These are phyloP conservation scores for Zygosaccharomyces pseudorouxii DNA, from an alignment of 805 yeast species.

Conservation along the genomic window DNA sequence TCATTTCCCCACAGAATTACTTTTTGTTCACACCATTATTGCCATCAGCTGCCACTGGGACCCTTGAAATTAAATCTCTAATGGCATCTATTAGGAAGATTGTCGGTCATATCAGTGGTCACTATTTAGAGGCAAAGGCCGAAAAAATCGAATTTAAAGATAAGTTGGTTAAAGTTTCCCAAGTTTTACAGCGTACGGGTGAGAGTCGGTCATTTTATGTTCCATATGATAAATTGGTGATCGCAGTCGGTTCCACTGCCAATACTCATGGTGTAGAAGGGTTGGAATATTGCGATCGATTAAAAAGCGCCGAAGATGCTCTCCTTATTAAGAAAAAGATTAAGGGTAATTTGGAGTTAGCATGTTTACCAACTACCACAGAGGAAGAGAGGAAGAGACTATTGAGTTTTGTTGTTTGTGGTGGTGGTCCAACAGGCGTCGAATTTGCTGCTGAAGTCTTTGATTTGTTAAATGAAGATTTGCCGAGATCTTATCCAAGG, in stretches of 20 bases:
- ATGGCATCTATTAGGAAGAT: conserved; percentile 61
- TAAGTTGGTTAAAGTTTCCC: conserved; percentile 52
- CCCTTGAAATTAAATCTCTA: conserved; percentile 58
- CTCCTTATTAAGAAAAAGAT: conserved; percentile 50
- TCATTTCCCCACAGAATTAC: conserved; percentile 64
- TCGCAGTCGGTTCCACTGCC: conserved; percentile 65
- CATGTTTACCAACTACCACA: conserved; percentile 60
- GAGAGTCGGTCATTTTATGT: conserved; percentile 47
- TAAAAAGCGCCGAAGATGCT: conserved; percentile 67
- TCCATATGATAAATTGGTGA: conserved; percentile 66
- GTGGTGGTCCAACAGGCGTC: conserved; percentile 75
- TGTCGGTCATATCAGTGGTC: conserved; percentile 50
- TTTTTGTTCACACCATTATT: conserved; percentile 65
- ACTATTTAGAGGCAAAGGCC: conserved; percentile 59
- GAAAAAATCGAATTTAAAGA: conserved; percentile 53
- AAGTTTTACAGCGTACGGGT: conserved; percentile 41
- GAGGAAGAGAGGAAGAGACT: conserved; percentile 59
- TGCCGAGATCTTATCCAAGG: conserved; percentile 52
- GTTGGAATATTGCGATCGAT: conserved; percentile 53
- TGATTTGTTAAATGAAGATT: conserved; percentile 62
- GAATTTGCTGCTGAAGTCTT: conserved; percentile 70
- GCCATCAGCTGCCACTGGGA: conserved; percentile 69
- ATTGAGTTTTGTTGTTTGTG: conserved; percentile 62
- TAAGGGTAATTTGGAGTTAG: conserved; percentile 52
- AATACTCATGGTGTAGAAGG: conserved; percentile 71